Evolutionary conservation across 306 rosid genomes (phyloP).

Genomic region (Inga oerstediana): DNA sequence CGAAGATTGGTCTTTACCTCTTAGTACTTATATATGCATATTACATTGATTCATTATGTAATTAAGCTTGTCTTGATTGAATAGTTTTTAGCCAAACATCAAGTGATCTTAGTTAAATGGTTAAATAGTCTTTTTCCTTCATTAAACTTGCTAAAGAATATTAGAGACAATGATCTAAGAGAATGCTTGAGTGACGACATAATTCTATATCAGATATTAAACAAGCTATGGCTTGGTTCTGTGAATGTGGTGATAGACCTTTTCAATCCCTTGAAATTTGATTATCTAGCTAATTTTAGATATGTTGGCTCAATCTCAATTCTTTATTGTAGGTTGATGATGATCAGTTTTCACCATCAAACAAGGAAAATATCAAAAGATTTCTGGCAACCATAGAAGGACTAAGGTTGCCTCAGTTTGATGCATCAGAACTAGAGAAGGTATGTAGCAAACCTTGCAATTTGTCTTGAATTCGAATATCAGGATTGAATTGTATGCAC

Average conservation of each 20-base stretch:
- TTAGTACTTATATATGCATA: slow-evolving; percentile 20
- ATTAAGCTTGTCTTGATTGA: slow-evolving; percentile 14
- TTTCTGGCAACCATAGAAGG: slow-evolving; percentile 58
- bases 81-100: slow-evolving; percentile 52
- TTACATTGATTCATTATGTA: slow-evolving; percentile 14
- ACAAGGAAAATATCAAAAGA: slow-evolving; percentile 55
- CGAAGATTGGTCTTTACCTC: slow-evolving; percentile 10
- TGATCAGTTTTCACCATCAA: slow-evolving; percentile 41
- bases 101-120: slow-evolving; percentile 61
- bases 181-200: slow-evolving; percentile 62
- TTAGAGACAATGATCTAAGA: slow-evolving; percentile 68
- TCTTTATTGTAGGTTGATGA: slow-evolving; percentile 48
- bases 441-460: slow-evolving; percentile 44
- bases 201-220: slow-evolving; percentile 59
- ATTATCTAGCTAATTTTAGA: slow-evolving; percentile 24
- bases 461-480: slow-evolving; percentile 5
- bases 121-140: slow-evolving; percentile 55
- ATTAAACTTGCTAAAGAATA: slow-evolving; percentile 47
- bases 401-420: slow-evolving; percentile 51
- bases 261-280: slow-evolving; percentile 15
- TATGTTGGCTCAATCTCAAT: slow-evolving; percentile 24
- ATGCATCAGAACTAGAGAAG: slow-evolving; percentile 63
- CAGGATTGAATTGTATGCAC: background rate
- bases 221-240: slow-evolving; percentile 56
- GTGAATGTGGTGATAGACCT: slow-evolving; percentile 53